Base-by-base conservation (phyloP, 1,284 basidiomycete species). In the Pisolithus thermaeus region DNA sequence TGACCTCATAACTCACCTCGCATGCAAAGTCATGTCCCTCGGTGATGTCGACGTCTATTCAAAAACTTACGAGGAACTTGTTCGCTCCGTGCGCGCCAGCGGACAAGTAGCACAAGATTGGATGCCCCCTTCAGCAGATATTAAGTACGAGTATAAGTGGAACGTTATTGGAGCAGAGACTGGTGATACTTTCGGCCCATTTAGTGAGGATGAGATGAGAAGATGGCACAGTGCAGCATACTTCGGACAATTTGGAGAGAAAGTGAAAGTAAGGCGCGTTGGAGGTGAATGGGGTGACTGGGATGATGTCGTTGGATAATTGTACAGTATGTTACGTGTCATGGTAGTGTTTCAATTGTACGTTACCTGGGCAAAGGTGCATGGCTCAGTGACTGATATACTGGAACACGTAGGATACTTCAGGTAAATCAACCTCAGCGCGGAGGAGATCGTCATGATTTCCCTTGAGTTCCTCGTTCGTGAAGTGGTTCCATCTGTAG, bases 361-460 rank as follows among this genome's bases (percentile, higher is more conserved):
- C 7, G 38, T 39, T 12, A 41, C 9, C 9, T 4, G 14, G 39
- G 18, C 25, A 23, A 20, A 22, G 23, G 25, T 30, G 6, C 18
- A 32, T 18, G n/a, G 18, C 20, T 47, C 70, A 83, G 61, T 91
- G 89, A 64, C 89, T 91, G 66, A 94, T 87, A 66, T 92, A 95
- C 67, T 95, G 92, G 73, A 93, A 94, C 37, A 92, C 91, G 61
- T 90, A 93, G 1, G 91, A 92, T 50, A 98, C 88, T 59, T 96
- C 90, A 9, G 85, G 81, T 42, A 84, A 63, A 4, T 87, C 90
- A 45, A 88, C 80, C 69, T 99, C 97, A 0, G 92, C 93, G 12
- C 97, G 80, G 40, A 99, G 73, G 45, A 99, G 77, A 66, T 99
- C 96, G 62, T 99, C 97, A 64, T 99, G 96, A 62, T 97, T 91